Conservation (phyloP, 164 flowering plant genomes). For the Berberis thunbergii region DNA sequence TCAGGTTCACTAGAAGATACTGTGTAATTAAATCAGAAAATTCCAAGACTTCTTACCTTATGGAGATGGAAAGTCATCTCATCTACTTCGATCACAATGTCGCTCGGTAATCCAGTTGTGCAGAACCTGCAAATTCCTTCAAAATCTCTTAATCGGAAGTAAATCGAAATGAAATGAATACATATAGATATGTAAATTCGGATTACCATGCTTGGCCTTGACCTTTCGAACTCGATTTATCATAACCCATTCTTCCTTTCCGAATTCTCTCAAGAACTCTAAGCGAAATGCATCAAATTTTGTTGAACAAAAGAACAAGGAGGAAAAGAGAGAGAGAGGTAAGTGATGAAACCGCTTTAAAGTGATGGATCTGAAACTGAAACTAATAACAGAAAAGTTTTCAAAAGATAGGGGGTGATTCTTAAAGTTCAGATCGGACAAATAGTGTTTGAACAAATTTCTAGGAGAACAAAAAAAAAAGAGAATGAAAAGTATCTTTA, state of each 20-base stretch:
- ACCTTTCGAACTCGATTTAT: constrained; percentile 63
- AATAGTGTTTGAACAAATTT: constrained; percentile 11
- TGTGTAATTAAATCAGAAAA: no score
- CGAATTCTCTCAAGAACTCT: no score
- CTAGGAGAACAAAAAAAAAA: no score
- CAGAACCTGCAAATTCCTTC: constrained; percentile 58
- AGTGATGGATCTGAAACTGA: not conserved
- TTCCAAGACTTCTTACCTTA: no score
- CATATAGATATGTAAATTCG: not conserved
- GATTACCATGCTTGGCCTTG: constrained; percentile 89
- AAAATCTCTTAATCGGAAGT: not conserved
- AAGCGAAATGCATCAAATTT: no score
- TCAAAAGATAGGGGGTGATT: not conserved
- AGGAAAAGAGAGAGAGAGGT: not conserved
- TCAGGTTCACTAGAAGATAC: no score
- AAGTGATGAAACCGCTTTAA: not conserved
- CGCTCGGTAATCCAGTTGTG: constrained; percentile 91
- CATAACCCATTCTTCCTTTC: constrained; percentile 36
- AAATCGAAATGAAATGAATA: not conserved
- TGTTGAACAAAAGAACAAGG: no score
- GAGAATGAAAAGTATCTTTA: no score
- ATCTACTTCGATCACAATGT: constrained; percentile 70
- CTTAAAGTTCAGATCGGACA: constrained; percentile 15
- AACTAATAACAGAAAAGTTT: not conserved
- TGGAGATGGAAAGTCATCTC: constrained; percentile 88